Base-by-base conservation (phyloP, 2,329 filamentous ascomycete species). In the Talaromyces sp. region DNA sequence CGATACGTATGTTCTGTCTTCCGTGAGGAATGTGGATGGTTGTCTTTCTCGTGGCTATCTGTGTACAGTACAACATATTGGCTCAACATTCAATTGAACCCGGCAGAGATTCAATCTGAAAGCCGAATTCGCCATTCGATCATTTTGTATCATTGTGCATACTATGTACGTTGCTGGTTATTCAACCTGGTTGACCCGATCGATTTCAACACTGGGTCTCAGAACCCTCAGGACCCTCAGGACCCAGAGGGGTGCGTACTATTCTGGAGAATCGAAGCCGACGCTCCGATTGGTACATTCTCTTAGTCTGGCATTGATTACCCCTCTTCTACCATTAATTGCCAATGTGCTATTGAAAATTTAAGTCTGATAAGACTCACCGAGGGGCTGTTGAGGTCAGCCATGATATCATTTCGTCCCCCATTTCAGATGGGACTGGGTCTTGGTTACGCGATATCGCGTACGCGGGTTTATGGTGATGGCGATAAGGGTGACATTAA, bases 61-160 rank as follows among this genome's bases (percentile, higher is more conserved):
- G 13, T 17, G 47, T 17, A 6, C 43, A 8, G n/a, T 15, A 47
- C 15, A 49, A 27, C 22, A 49, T 49, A 22, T 49, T 27, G 45
- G n/a, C 43, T 11, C 43, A 47, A 25, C 8, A 45, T 15, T 47
- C 11, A 25, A 22, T 5, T 53, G 49, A 53, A 29, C 4, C 19
- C 49, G 22, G 15, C 31, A 8, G 1, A 31, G 11, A 10, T 10
- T 8, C 10, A 53, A 29, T 27, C 13, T 27, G 22, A 29, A 29
- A 53, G 15, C 49, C 49, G 49, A n/a, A n/a, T 53, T 53, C 6
- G 49, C 49, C 49, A 53, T 53, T 31, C 49, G 49, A 53, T 53
- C 27, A 17, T 53, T 17, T 49, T 22, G 40, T 10, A 47, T 22
- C 10, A 1, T 10, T 36, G 34, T 2, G 7, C 11, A 11, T 36